Conservation (phyloP, 345 rosid genomes). For the Hibiscus mutabilis region DNA sequence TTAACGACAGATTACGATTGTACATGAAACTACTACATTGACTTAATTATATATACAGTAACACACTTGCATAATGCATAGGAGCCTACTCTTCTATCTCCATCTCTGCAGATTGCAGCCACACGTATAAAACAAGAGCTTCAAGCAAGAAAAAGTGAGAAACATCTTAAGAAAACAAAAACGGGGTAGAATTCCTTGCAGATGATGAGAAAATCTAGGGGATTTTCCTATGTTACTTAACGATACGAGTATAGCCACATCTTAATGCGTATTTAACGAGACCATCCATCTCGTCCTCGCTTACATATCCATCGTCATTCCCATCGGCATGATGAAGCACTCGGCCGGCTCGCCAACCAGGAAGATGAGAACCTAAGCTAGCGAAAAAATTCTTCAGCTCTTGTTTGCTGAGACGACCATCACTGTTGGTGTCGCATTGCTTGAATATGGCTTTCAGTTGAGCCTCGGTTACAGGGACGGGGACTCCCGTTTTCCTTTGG, state of each 20-base stretch:
- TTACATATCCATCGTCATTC: conserved; percentile 5
- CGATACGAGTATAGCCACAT: conserved; percentile 1
- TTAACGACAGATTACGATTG: neutral
- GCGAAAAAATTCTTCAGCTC: conserved; percentile 24
- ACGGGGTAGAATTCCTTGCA: neutral
- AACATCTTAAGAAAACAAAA: neutral
- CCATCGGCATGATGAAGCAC: conserved; percentile 2
- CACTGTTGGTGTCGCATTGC: conserved; percentile 15
- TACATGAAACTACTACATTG: neutral
- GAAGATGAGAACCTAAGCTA: neutral
- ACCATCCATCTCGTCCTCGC: neutral
- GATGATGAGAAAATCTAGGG: neutral
- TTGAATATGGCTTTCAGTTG: conserved; percentile 24
- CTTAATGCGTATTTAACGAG: conserved; percentile 9
- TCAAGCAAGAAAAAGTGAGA: neutral
- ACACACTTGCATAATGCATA: neutral
- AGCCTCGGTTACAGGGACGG: conserved; percentile 6
- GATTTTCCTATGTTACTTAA: neutral
- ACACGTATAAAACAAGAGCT: neutral
- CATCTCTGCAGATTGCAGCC: neutral
- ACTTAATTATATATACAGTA: neutral
- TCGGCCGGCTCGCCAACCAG: neutral
- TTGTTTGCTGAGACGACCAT: conserved; percentile 19
- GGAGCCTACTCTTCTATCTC: neutral
- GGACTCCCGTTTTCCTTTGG: neutral